Percentiles rank a stretch among this genome's conserved stretches.
These are phyloP conservation scores for Globisporangium viniferum DNA, from an alignment of 352 stramenopile genomes.

Conservation along the genomic window DNA sequence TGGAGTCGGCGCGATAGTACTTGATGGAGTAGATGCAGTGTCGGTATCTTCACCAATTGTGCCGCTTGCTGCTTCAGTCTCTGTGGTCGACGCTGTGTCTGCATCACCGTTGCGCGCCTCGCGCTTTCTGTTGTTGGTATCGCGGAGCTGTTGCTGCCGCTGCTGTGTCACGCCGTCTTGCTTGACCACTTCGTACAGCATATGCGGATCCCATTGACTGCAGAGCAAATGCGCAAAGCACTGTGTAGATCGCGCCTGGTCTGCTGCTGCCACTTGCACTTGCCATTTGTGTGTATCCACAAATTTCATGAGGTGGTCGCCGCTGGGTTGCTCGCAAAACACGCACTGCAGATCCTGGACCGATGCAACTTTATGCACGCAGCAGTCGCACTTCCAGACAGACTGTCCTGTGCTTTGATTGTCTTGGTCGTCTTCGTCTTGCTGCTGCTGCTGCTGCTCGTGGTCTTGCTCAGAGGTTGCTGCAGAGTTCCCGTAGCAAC, in stretches of 20 bases:
- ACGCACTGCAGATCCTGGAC: constrained; percentile 24
- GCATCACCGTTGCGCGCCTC: neutral
- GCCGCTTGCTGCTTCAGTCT: neutral
- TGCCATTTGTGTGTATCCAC: constrained; percentile 23
- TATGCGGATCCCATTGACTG: constrained; percentile 44
- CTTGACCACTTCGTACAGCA: constrained; percentile 18
- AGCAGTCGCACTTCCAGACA: constrained; percentile 48
- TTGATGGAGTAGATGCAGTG: neutral
- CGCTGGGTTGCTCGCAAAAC: constrained; percentile 35
- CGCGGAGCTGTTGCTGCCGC: constrained; percentile 21
- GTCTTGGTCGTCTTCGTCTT: neutral
- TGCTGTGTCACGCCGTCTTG: constrained; percentile 5
- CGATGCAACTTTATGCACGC: constrained; percentile 20
- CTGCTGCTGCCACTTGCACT: neutral
- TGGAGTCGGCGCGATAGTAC: constrained; percentile 7
- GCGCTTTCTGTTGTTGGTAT: neutral
- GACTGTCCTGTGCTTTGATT: neutral
- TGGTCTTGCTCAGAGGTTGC: neutral
- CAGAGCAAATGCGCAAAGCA: constrained; percentile 46
- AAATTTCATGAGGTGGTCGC: constrained; percentile 21
- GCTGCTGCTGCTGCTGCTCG: neutral
- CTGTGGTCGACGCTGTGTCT: neutral
- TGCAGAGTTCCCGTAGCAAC: constrained; percentile 28
- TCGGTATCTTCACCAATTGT: neutral
- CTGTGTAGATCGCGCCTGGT: neutral